Base-by-base conservation (phyloP, 805 yeast genomes). In the Pichia rugopelliculosa region DNA sequence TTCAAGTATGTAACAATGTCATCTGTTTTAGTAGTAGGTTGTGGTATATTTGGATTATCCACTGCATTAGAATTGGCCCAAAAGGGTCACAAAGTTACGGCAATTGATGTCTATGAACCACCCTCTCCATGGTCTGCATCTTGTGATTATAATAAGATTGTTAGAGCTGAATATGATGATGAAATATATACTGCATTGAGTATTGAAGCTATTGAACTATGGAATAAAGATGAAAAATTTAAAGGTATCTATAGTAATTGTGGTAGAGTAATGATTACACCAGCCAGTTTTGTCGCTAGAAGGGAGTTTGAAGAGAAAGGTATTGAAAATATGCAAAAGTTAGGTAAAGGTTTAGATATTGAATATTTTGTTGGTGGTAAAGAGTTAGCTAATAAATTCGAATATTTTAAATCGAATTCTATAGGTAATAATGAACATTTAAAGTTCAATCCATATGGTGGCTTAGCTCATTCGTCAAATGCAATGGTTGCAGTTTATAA, bases 101-200 rank as follows among this genome's bases (percentile, higher is more conserved):
- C 70, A 2, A 54, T 72, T n/a, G 76, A 73, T 56, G 61, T 65
- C 10, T 62, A 64, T 49, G 59, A 66, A 9, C 66, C 70, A 1
- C 78, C 78, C 5, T 71, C 76, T 2, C 68, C 70, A 2, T 60
- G 65, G 58, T 69, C 77, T 3, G 78, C 79, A 25, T 71, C 77
- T 10, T 68, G 65, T 46, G 81, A 76, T 51, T 64, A 64, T 45
- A 75, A 75, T 54, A 74, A 76, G 54, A 74, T 76, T 42, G 66
- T 76, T 15, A 60, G 79, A 42, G 63, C 73, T 0, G 80, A 75
- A 52, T 75, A 76, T 51, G 57, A 68, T 6, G 76, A 74, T 46
- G 38, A 60, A 26, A 56, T 64, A n/a, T 74, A 75, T 48, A 59
- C 77, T 5, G 59, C 61, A 41, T 50, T 76, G 54, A 63, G 75